Conservation (phyloP, 495 filamentous ascomycete species). For the Neurospora hispaniola region DNA sequence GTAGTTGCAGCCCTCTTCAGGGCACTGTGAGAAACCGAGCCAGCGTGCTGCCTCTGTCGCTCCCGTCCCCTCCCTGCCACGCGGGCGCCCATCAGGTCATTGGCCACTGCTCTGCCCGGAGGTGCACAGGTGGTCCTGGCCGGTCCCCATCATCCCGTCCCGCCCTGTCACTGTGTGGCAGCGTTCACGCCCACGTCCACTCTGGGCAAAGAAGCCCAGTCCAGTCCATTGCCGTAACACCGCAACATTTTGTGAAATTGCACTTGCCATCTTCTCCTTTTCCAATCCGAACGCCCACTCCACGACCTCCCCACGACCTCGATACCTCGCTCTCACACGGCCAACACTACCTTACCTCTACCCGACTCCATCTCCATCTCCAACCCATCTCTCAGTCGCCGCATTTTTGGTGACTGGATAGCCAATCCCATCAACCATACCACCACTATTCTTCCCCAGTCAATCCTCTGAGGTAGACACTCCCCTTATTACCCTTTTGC, state of each 20-base stretch:
- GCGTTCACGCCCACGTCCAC: background rate
- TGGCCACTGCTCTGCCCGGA: background rate
- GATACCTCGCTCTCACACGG: constrained; percentile 12
- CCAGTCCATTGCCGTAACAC: constrained; percentile 20
- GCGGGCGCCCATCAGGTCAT: background rate
- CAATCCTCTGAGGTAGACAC: constrained; percentile 9
- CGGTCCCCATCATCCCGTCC: background rate
- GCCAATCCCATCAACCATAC: constrained; percentile 13
- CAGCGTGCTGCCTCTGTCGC: background rate
- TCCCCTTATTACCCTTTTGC: constrained; percentile 8
- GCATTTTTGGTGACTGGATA: constrained; percentile 20
- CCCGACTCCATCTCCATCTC: background rate
- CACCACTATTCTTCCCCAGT: constrained; percentile 8
- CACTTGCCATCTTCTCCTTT: constrained; percentile 29
- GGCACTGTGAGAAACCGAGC: background rate
- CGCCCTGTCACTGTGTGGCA: background rate
- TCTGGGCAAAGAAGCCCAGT: background rate
- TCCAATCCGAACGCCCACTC: constrained; percentile 9
- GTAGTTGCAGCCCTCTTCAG: background rate
- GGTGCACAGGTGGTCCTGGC: background rate
- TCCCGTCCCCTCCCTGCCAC: background rate
- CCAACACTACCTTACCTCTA: constrained; percentile 6
- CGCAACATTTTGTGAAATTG: constrained; percentile 32
- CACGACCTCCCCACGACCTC: constrained; percentile 6
- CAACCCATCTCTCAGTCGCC: constrained; percentile 3